Evolutionary conservation across 2,329 filamentous ascomycete species (phyloP), one percentile per base, ranked within the genome.

Genomic region (Lecanoromycetidae sp.): DNA sequence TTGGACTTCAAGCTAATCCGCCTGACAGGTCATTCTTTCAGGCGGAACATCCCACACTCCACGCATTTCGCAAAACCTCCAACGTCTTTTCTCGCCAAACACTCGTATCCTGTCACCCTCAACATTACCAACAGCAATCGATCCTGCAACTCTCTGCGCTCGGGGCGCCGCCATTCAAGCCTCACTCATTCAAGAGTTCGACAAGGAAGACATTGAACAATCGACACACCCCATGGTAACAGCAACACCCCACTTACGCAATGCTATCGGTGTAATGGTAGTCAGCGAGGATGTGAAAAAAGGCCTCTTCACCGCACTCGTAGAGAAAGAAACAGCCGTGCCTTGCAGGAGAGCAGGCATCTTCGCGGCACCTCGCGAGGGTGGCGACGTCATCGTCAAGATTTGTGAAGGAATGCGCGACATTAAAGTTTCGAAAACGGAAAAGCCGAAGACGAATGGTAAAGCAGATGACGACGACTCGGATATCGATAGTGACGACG

Each of bases 161-260:
- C 81, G 91, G 54, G 91, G 91, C 61, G 91, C 91, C 52, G 90
- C 91, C 26, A 87, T 98, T 58, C 91, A 98, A 70, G 91, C 91
- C 30, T 93, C 82, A 51, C 72, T 98, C 54, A 87, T 98, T 64
- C 81, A 88, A 66, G 90, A 94, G 66, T 98, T 94, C 66, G 91
- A 98, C 59, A 75, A 79, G 57, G 81, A 87, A 56, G 90, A 96
- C 62, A 93, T 98, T 57, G 85, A 93, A 63, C 88, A 95, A 74
- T 94, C 86, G 53, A 94, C 87, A 39, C 90, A 98, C 72, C 82
- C 91, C 44, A 86, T 87, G 62, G 87, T 98, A 54, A 95, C 90
- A 27, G 90, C 88, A 13, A 87, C 93, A 44, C 87, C 87, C 58
- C 91, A 98, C 71, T 80, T 94, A 54, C 74, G 79, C 57, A 84